Base-by-base conservation (phyloP, 768 basidiomycete species). In the Mycena chlorophos region DNA sequence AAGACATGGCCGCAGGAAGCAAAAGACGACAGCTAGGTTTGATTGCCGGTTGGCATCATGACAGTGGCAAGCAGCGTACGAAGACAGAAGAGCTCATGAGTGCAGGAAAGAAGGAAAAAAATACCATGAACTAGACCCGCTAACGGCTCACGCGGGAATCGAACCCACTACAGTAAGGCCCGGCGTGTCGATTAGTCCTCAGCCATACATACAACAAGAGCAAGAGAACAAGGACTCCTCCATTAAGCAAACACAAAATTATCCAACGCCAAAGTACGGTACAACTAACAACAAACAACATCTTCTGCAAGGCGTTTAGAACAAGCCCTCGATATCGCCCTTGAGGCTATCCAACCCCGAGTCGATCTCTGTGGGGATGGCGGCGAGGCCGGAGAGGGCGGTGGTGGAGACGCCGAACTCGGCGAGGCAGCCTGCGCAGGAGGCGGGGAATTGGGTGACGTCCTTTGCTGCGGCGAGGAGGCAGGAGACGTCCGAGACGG, bases 391-490 rank as follows among this genome's bases (percentile, higher is more conserved):
- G 30, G 28, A 22, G 43, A 10, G 30, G 31, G 40, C 26, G 13
- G 29, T 22, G n/a, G n/a, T n/a, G n/a, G n/a, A n/a, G 43, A 58
- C 29, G 49, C 57, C 58, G 55, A 60, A 23, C 47, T 60, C 40
- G 16, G 20, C 48, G 1, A 25, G 13, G 55, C 58, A 60, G 30
- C 58, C 58, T 28, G 20, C 38, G 58, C 58, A 60, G 10, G 58
- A 56, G 1, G 51, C 3, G 2, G 58, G 58, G 51, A 60, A 49
- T 5, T 49, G 13, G 22, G 20, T 22, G 39, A 49, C 54, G 37
- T 49, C 51, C 28, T 52, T 60, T 37, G 55, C 58, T 10, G 58
- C 58, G 31, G 58, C 51, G 58, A 60, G 28, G 48, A 60, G 48
- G 54, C 58, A 60, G 47, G 46, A 29, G 25, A 34, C 54, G 52